Conservation (phyloP, 2,329 filamentous ascomycete species). For the Phialophora chinensis region DNA sequence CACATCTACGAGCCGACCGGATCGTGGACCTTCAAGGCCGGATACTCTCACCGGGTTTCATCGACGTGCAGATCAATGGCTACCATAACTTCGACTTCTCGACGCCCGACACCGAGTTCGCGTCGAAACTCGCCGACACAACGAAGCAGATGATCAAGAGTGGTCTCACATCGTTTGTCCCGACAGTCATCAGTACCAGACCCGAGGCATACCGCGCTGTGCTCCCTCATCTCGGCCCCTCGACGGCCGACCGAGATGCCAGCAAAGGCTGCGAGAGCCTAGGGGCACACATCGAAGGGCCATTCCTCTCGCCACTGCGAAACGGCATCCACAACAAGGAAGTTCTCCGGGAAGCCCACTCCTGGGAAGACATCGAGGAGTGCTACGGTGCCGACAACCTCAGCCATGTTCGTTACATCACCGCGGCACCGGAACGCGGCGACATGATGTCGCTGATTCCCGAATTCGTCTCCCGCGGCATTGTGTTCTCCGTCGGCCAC, state of each 20-base stretch:
- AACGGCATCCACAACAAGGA: constrained; percentile 83
- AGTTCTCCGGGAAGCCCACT: constrained; percentile 68
- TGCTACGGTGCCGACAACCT: constrained; percentile 73
- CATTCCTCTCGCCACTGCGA: constrained; percentile 80
- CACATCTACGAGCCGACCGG: constrained; percentile 65
- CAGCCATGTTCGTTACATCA: constrained; percentile 74
- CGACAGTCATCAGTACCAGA: constrained; percentile 80
- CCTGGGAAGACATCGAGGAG: constrained; percentile 62
- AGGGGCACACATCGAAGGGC: constrained; percentile 88
- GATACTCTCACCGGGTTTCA: constrained; percentile 83
- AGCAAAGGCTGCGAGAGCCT: constrained; percentile 80
- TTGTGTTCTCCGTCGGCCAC: constrained; percentile 82
- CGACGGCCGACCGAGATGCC: constrained; percentile 64
- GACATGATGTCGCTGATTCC: constrained; percentile 72
- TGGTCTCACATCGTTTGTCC: constrained; percentile 86
- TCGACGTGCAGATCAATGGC: constrained; percentile 91
- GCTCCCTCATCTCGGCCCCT: constrained; percentile 78
- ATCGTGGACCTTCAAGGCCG: constrained; percentile 81
- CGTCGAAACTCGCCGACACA: constrained; percentile 72
- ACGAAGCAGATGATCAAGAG: constrained; percentile 75
- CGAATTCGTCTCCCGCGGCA: constrained; percentile 67
- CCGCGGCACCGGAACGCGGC: constrained; percentile 81
- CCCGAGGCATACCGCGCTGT: constrained; percentile 78
- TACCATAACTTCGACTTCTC: constrained; percentile 94
- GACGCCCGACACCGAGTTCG: constrained; percentile 69